Base-by-base conservation (phyloP, 2,329 filamentous ascomycete genomes). In the Dothistroma septosporum region DNA sequence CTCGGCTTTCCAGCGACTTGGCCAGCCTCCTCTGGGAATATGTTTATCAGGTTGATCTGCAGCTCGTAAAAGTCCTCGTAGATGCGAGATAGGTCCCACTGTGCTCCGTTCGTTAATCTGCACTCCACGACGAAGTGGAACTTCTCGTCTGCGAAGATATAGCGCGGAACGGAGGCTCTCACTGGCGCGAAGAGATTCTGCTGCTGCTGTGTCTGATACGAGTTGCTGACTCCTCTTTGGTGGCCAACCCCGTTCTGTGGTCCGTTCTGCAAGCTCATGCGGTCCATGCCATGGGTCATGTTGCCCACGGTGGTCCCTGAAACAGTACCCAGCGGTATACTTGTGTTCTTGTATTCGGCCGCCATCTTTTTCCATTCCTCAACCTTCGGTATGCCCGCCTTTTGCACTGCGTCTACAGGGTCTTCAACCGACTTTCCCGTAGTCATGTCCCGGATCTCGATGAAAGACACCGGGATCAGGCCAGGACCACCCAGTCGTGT, bases 311-410 rank as follows among this genome's bases (percentile, higher is more conserved):
- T 61, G 16, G 61, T 33, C 57, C 65, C 70, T 33, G 72, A 68
- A 95, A 93, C 76, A 93, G 96, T 68, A 67, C 94, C 94, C 47
- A 99, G 80, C 0, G 92, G 93, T 73, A 99, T 97, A 77, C 94
- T 97, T 75, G 92, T 96, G 75, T 97, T 97, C 81, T 99, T 99
- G 78, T 99, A 99, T 66, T 97, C 93, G 59, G 93, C 93, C 0
- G 94, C 92, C 91, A 97, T 97, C 78, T 95, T 96, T 81, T 99
- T 99, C 94, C 94, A 99, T 71, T 99, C 94, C 73, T 99, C 94
- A 3, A 99, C 94, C 70, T 88, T 89, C 12, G 94, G 94, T 8
- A 99, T 92, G 21, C 93, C 92, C 1, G 94, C 94, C 68, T 88
- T 87, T 69, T 86, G 85, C 59, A 99, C 91, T 0, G 94, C 93